phyloP scores from a whole-genome alignment of 257 asterid species.

The Thymus quinquecostatus region DNA sequence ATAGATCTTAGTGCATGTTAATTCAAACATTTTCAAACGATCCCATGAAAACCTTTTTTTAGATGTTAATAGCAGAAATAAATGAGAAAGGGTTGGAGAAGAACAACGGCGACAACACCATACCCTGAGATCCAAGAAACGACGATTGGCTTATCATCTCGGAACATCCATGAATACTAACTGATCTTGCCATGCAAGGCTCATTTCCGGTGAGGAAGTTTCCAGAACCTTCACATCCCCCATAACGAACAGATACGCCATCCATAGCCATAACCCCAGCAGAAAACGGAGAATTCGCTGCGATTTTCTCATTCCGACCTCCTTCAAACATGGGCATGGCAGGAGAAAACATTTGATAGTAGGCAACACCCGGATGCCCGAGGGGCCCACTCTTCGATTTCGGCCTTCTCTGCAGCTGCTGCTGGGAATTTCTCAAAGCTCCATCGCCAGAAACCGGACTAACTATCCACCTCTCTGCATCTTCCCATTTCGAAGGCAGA shows the following conservation, averaged over 20 bases:
- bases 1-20: no score
- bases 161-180: slow-evolving; percentile 89
- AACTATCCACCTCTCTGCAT: slow-evolving; percentile 98
- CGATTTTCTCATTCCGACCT: slow-evolving; percentile 45
- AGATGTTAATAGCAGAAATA: neutral
- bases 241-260: slow-evolving; percentile 55
- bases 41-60: neutral
- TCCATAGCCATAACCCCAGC: slow-evolving; percentile 65
- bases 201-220: slow-evolving; percentile 50
- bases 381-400: slow-evolving; percentile 98
- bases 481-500: slow-evolving; percentile 98
- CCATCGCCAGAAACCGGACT: slow-evolving; percentile 87
- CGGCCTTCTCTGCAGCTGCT: slow-evolving; percentile 76
- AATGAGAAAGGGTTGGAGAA: neutral
- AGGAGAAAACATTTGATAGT: slow-evolving; percentile 81
- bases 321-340: slow-evolving; percentile 57
- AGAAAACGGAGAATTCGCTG: slow-evolving; percentile 67
- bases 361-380: slow-evolving; percentile 84
- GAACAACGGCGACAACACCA: neutral
- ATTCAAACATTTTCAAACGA: neutral
- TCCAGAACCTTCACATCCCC: slow-evolving; percentile 48
- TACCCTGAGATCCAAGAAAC: slow-evolving; percentile 58
- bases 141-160: slow-evolving; percentile 67
- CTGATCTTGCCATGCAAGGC: slow-evolving; percentile 85
- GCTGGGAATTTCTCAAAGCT: slow-evolving; percentile 52